Percentiles rank a stretch among this genome's conserved stretches.
These are phyloP conservation scores for Fusarium scirpi DNA, from an alignment of 2,329 filamentous ascomycete genomes.

Conservation along the genomic window DNA sequence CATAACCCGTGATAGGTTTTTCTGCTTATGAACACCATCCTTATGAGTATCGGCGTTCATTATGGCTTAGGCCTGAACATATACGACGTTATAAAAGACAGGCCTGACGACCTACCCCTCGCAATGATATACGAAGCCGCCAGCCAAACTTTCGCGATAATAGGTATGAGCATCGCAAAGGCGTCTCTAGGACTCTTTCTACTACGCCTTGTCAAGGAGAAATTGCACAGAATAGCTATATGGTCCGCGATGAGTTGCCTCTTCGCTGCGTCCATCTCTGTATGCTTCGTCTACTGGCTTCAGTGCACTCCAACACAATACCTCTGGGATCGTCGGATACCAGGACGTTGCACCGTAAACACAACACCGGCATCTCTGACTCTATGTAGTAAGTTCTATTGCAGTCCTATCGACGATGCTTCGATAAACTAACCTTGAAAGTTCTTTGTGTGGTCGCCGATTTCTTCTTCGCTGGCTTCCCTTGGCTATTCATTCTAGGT, in stretches of 20 bases:
- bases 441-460: slow-evolving; percentile 50
- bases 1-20: slow-evolving; percentile 17
- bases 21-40: slow-evolving; percentile 51
- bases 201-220: slow-evolving; percentile 51
- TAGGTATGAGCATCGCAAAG: slow-evolving; percentile 56
- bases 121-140: slow-evolving; percentile 50
- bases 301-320: slow-evolving; percentile 38
- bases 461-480: slow-evolving; percentile 56
- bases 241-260: slow-evolving; percentile 48
- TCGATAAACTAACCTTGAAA: neutral
- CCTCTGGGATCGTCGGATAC: slow-evolving; percentile 37
- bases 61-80: slow-evolving; percentile 49
- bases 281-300: slow-evolving; percentile 30
- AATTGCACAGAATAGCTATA: slow-evolving; percentile 53
- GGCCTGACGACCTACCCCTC: slow-evolving; percentile 30
- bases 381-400: slow-evolving; percentile 36
- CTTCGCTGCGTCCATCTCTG: slow-evolving; percentile 35
- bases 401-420: fast-evolving
- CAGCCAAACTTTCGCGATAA: slow-evolving; percentile 53
- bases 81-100: too few species aligned
- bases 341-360: slow-evolving; percentile 35
- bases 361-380: slow-evolving; percentile 35
- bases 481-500: slow-evolving; percentile 59
- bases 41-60: slow-evolving; percentile 47
- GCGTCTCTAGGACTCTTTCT: slow-evolving; percentile 55